These are phyloP conservation scores for Hymenoscyphus infarciens DNA, from an alignment of 2,329 filamentous ascomycete genomes.

Conservation along the genomic window DNA sequence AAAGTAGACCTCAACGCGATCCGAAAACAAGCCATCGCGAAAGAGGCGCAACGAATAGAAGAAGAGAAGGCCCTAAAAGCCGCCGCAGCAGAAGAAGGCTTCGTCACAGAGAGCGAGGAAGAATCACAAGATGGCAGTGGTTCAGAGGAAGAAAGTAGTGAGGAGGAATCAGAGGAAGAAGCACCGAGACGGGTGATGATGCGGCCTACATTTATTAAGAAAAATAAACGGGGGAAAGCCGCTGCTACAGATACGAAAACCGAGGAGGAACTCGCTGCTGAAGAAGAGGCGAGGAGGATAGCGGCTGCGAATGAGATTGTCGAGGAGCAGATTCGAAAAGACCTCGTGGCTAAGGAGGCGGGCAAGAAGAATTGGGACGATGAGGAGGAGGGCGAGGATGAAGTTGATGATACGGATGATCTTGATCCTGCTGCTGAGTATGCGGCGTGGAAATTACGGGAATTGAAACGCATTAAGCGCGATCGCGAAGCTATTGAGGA, in stretches of 20 bases:
- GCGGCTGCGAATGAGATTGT: constrained; percentile 75
- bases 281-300: constrained; percentile 62
- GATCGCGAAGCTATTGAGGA: constrained; percentile 81
- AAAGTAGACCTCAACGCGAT: constrained; percentile 51
- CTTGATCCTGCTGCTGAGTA: constrained; percentile 83
- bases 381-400: constrained; percentile 63
- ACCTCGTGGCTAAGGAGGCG: constrained; percentile 68
- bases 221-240: constrained; percentile 45
- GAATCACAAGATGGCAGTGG: constrained; percentile 32
- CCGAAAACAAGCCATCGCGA: constrained; percentile 44
- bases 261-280: constrained; percentile 43
- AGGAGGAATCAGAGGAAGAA: constrained; percentile 44
- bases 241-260: constrained; percentile 34
- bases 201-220: constrained; percentile 61
- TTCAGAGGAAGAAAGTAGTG: constrained; percentile 46
- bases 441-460: constrained; percentile 90
- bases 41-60: constrained; percentile 46
- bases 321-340: constrained; percentile 82
- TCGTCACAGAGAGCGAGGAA: constrained; percentile 55
- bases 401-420: constrained; percentile 86
- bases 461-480: constrained; percentile 83
- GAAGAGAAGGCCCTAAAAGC: constrained; percentile 41
- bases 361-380: constrained; percentile 84
- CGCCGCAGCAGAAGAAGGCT: constrained; percentile 54
- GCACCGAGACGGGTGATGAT: constrained; percentile 55